Base-by-base conservation (phyloP, 306 rosid species). In the Casuarina glauca region DNA sequence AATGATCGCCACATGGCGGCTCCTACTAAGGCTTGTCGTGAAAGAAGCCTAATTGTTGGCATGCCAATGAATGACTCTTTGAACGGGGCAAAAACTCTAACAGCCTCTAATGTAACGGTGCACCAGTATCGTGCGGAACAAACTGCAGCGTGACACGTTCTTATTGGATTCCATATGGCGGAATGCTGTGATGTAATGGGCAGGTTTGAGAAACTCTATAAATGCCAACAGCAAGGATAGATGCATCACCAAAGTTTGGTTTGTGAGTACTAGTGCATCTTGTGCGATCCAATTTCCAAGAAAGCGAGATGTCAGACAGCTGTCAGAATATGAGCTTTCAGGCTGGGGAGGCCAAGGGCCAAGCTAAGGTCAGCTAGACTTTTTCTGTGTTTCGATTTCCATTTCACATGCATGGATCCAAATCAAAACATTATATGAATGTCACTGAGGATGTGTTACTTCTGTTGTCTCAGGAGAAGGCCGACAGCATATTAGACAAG, bases 341-440 rank as follows among this genome's bases (percentile, higher is more conserved):
- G 2, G 94, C 89, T 69, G 94, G 92, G 20, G 85, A 85, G 87
- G 89, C 91, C 79, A 76, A 88, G 75, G 93, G 92, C 77, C 91
- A 85, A 81, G 49, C 91, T 66, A 52, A 91, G 90, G 93, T 80
- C 13, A 15, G 26, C 26, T 26, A 32, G 9, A 9, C 57, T 38
- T 17, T 32, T 58, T 3, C 3, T 54, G 4, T 38, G 13, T 20
- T 46, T 20, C 35, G 20, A 57, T 57, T 26, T 9, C 63, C 38
- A 57, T 8, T 57, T 20, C 63, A 57, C 35, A 12, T 53, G 26
- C 26, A 53, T 53, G 15, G 13, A 53, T 13, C 6, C 15, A 5
- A 16, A 13, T 20, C 17, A 7, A 13, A 13, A 53, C 58, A 20
- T 20, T 20, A 57, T 57, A 38, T 13, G 9, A 57, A 57, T 20